phyloP scores from a whole-genome alignment of 164 flowering plant genomes.

The Aristolochia fimbriata region DNA sequence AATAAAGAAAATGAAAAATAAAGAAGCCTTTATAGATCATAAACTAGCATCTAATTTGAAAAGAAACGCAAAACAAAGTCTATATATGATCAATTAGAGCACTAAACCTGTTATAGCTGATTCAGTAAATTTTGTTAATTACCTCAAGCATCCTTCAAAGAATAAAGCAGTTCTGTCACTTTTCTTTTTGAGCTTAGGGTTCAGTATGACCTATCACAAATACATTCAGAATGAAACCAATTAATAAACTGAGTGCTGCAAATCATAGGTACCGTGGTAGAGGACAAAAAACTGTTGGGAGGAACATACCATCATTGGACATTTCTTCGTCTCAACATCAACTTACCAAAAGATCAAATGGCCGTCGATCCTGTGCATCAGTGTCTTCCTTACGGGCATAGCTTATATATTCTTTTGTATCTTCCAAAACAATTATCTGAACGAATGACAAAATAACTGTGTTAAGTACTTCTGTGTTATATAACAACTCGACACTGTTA shows the following conservation, averaged over 20 bases:
- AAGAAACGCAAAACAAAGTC: not conserved
- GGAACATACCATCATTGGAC: not conserved
- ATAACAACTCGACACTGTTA: too few species aligned
- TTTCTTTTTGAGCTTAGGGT: constrained; percentile 73
- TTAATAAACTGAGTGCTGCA: constrained; percentile 6
- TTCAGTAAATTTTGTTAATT: constrained; percentile 1
- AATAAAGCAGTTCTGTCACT: constrained; percentile 62
- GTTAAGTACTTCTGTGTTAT: too few species aligned
- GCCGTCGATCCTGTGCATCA: constrained; percentile 58
- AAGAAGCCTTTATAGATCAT: too few species aligned
- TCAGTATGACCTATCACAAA: constrained; percentile 68
- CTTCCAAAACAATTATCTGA: constrained; percentile 94
- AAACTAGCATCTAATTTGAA: too few species aligned
- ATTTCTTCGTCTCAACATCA: not conserved
- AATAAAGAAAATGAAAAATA: too few species aligned
- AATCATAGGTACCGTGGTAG: not conserved
- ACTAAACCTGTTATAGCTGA: not conserved
- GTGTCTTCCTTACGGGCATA: constrained; percentile 62
- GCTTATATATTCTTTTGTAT: constrained; percentile 69
- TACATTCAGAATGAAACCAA: constrained; percentile 17
- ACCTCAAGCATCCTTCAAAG: constrained; percentile 96
- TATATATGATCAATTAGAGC: not conserved
- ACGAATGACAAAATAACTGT: not conserved
- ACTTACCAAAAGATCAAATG: constrained; percentile 92
- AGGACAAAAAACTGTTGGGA: not conserved